A percentile compares a stretch with the other conserved stretches of the same genome.
These are phyloP conservation scores for Dorcoceras hygrometricum DNA, from an alignment of 257 asterid species.

Conservation along the genomic window DNA sequence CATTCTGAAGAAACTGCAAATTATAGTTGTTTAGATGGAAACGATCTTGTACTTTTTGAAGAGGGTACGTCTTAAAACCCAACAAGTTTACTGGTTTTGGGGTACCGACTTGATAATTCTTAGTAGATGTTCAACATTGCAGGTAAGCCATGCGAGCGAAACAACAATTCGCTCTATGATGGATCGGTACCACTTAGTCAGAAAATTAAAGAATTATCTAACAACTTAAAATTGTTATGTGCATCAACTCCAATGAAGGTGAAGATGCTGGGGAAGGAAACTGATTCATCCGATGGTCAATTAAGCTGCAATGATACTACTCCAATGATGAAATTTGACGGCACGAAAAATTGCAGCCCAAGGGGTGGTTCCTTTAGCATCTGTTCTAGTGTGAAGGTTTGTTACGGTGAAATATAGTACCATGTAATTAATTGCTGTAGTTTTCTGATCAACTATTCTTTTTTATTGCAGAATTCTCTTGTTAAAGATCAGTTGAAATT, in stretches of 20 bases:
- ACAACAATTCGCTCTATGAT: conserved; percentile 18
- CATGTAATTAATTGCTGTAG: background rate
- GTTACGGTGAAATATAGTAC: background rate
- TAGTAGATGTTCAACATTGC: conserved; percentile 2
- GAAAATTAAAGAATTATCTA: conserved; percentile 51
- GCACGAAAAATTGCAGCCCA: conserved; percentile 46
- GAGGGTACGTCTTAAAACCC: conserved; percentile 21
- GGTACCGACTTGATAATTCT: conserved; percentile 10
- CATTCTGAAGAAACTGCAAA: conserved; percentile 24
- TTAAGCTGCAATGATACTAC: conserved; percentile 37
- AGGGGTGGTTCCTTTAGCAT: conserved; percentile 44
- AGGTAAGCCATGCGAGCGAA: conserved; percentile 36
- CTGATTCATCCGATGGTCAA: conserved; percentile 27
- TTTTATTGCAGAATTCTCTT: conserved; percentile 49
- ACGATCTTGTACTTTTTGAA: conserved; percentile 11
- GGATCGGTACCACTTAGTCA: conserved; percentile 68
- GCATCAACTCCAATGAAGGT: conserved; percentile 52
- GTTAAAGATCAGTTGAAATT: conserved; percentile 61
- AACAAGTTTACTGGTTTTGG: background rate
- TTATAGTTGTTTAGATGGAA: conserved; percentile 17
- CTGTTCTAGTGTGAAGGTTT: conserved; percentile 65
- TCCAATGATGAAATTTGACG: conserved; percentile 38
- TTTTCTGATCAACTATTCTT: background rate
- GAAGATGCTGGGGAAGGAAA: conserved; percentile 34
- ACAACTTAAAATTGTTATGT: conserved; percentile 44